Percentiles rank a stretch among this genome's conserved stretches.
These are phyloP conservation scores for Reutealis trisperma DNA, from an alignment of 345 rosid genomes.

Conservation along the genomic window DNA sequence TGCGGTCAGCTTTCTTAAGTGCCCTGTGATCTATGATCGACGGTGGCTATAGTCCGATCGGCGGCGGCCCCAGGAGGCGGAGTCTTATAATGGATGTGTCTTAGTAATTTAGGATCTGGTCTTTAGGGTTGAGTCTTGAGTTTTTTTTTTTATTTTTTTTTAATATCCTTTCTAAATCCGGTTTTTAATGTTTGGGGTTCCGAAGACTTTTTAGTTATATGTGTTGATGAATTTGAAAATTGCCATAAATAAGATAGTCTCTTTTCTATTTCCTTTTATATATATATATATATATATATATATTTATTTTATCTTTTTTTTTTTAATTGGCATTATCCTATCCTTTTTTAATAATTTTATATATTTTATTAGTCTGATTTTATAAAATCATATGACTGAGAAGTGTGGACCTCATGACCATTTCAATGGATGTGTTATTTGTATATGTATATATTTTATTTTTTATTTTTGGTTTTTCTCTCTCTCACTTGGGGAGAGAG, in stretches of 20 bases:
- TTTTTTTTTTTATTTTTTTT: neutral
- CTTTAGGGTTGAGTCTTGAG: constrained; percentile 5
- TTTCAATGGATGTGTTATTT: too few relatives aligned
- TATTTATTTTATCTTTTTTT: too few relatives aligned
- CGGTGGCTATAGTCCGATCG: neutral
- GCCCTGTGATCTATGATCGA: neutral
- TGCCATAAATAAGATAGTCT: constrained; percentile 32
- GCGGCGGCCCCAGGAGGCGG: neutral
- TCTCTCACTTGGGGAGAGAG: too few relatives aligned
- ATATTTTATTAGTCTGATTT: too few relatives aligned
- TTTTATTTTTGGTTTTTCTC: too few relatives aligned
- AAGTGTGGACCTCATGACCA: too few relatives aligned
- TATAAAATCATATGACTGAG: too few relatives aligned
- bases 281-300: too few relatives aligned
- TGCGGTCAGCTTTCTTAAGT: constrained; percentile 27
- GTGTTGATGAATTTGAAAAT: constrained; percentile 14
- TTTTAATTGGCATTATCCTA: too few relatives aligned
- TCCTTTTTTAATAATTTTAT: too few relatives aligned
- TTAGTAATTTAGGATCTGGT: neutral
- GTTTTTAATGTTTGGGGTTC: neutral
- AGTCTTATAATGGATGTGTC: neutral
- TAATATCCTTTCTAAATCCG: neutral
- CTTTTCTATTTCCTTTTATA: neutral
- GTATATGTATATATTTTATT: too few relatives aligned
- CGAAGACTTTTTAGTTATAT: neutral